A percentile compares a stretch with the other conserved stretches of the same genome.
Conservation (phyloP, 1,284 basidiomycete species). For the Ganoderma sp. region DNA sequence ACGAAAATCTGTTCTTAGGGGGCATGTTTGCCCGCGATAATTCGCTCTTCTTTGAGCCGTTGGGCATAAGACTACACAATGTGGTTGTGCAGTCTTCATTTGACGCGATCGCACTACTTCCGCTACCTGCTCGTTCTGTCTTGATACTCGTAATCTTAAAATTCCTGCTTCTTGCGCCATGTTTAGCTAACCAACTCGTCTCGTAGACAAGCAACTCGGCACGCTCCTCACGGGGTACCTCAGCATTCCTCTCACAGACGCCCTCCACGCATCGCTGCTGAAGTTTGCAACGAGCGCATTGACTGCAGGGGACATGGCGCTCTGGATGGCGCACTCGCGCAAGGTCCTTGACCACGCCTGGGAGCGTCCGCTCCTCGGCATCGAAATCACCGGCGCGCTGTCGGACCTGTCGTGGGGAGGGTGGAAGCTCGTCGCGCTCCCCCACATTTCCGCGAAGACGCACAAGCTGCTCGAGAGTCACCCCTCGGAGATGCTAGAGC, state of each 20-base stretch:
- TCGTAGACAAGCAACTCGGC: slow-evolving; percentile 55
- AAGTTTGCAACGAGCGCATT: slow-evolving; percentile 58
- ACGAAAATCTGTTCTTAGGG: too few species aligned
- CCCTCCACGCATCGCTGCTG: slow-evolving; percentile 52
- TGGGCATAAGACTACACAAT: too few species aligned
- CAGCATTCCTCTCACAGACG: slow-evolving; percentile 45
- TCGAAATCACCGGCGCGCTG: slow-evolving; percentile 62
- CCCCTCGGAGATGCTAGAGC: slow-evolving; percentile 49
- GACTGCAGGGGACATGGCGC: slow-evolving; percentile 64
- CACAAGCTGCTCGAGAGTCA: slow-evolving; percentile 51
- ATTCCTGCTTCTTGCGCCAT: too few species aligned
- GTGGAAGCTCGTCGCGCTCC: slow-evolving; percentile 70
- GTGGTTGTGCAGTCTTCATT: too few species aligned
- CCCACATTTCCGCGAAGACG: slow-evolving; percentile 58
- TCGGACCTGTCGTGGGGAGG: slow-evolving; percentile 73
- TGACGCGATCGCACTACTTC: too few species aligned
- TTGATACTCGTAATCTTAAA: too few species aligned
- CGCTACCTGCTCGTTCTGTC: too few species aligned
- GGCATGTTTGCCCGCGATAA: too few species aligned
- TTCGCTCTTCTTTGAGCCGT: too few species aligned
- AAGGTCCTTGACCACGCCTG: slow-evolving; percentile 59
- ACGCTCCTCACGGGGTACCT: slow-evolving; percentile 52
- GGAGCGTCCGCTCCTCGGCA: slow-evolving; percentile 50
- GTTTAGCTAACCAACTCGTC: too few species aligned
- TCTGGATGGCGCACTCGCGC: slow-evolving; percentile 67